Percentiles rank a stretch among this genome's conserved stretches.
These are phyloP conservation scores for Vitis riparia DNA, from an alignment of 164 flowering plant genomes.

Conservation along the genomic window DNA sequence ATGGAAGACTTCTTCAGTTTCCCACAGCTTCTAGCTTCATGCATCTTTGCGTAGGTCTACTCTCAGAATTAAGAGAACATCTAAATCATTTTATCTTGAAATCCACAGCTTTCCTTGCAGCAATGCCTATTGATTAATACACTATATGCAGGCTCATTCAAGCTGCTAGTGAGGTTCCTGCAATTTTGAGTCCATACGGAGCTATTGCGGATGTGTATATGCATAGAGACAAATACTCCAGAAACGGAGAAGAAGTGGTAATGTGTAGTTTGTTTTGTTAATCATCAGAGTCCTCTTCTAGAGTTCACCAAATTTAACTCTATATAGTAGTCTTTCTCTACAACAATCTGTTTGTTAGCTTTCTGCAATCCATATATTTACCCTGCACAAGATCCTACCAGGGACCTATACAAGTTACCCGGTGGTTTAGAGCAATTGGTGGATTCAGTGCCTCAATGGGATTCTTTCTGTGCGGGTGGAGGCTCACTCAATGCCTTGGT, in stretches of 20 bases:
- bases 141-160: conserved; percentile 23
- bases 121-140: too few species aligned
- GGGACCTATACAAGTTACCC: conserved; percentile 10
- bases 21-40: conserved; percentile 30
- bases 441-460: conserved; percentile 25
- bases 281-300: neutral
- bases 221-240: conserved; percentile 21
- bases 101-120: too few species aligned
- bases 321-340: too few species aligned
- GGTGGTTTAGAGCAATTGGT: conserved; percentile 26
- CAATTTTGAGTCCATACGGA: conserved; percentile 25
- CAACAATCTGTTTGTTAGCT: too few species aligned
- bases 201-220: conserved; percentile 19
- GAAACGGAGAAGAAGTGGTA: conserved; percentile 27
- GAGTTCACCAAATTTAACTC: neutral
- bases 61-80: neutral
- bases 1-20: conserved; percentile 22
- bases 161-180: conserved; percentile 26
- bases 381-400: conserved; percentile 4
- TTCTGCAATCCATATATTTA: neutral
- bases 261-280: conserved; percentile 1
- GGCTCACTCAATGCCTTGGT: conserved; percentile 24
- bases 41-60: conserved; percentile 25
- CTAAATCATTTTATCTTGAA: too few species aligned
- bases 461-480: conserved; percentile 24